phyloP scores from a whole-genome alignment of 2,329 filamentous ascomycete genomes.

The Pseudogymnoascus sp. region DNA sequence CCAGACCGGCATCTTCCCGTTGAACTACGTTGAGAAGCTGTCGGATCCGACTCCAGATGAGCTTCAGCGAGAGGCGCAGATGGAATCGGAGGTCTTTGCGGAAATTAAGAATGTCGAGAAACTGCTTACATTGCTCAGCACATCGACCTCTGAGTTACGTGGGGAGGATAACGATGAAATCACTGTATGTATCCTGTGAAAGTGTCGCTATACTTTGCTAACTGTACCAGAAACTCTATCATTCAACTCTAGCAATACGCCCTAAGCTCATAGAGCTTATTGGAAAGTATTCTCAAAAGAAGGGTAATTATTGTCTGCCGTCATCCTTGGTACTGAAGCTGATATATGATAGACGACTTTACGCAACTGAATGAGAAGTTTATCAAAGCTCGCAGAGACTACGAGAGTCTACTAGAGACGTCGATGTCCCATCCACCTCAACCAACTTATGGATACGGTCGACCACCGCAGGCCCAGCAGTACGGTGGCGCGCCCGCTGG shows the following conservation, averaged over 20 bases:
- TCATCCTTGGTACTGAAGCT: slow-evolving; percentile 13
- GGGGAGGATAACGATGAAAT: slow-evolving; percentile 97
- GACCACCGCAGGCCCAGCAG: slow-evolving; percentile 5
- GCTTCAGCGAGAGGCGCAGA: slow-evolving; percentile 88
- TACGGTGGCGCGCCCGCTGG: slow-evolving; percentile 22
- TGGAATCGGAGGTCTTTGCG: slow-evolving; percentile 76
- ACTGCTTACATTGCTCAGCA: slow-evolving; percentile 81
- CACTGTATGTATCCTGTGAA: slow-evolving; percentile 48
- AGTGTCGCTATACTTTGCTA: slow-evolving; percentile 22
- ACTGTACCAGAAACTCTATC: slow-evolving; percentile 62
- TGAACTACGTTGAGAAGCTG: slow-evolving; percentile 98
- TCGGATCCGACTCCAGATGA: slow-evolving; percentile 92
- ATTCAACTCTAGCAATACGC: slow-evolving; percentile 86
- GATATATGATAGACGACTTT: slow-evolving; percentile 70
- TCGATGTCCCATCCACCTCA: slow-evolving; percentile 94
- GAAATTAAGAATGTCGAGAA: slow-evolving; percentile 75
- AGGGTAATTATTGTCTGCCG: slow-evolving; percentile 50
- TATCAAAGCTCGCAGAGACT: slow-evolving; percentile 95
- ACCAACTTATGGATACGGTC: slow-evolving; percentile 61
- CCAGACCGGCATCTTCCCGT: slow-evolving; percentile 93
- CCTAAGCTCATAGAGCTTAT: slow-evolving; percentile 97
- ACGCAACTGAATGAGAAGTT: slow-evolving; percentile 99
- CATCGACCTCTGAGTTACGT: slow-evolving; percentile 69
- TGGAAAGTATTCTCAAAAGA: slow-evolving; percentile 98
- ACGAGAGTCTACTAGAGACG: slow-evolving; percentile 88